Percentiles rank a stretch among this genome's conserved stretches.
Conservation (phyloP, 495 filamentous ascomycete species). For the Hypoxylon trugodes region DNA sequence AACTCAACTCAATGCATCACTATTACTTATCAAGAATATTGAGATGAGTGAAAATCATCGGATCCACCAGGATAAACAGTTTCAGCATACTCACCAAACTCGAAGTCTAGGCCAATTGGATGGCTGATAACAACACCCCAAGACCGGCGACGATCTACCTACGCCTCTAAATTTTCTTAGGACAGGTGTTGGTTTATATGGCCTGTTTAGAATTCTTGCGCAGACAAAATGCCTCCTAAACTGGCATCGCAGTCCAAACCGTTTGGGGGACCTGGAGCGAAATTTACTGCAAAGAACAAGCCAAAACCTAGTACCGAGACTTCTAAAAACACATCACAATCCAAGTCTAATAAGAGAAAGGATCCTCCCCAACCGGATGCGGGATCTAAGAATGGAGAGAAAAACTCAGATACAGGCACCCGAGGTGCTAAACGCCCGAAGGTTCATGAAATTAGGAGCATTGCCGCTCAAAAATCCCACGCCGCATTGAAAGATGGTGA, state of each 20-base stretch:
- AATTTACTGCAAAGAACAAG: slow-evolving; percentile 8
- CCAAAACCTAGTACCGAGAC: not conserved
- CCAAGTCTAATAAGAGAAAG: slow-evolving; percentile 39
- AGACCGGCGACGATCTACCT: not conserved
- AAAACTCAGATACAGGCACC: slow-evolving; percentile 54
- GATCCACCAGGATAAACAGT: too few relatives aligned
- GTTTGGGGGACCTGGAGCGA: not conserved
- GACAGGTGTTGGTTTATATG: not conserved
- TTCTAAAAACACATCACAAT: slow-evolving; percentile 9
- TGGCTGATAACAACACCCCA: too few relatives aligned
- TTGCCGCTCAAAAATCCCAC: slow-evolving; percentile 75
- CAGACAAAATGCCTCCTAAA: slow-evolving; percentile 37
- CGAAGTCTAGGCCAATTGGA: too few relatives aligned
- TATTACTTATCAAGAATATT: not conserved
- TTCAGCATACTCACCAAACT: too few relatives aligned
- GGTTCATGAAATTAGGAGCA: slow-evolving; percentile 71
- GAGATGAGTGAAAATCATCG: too few relatives aligned
- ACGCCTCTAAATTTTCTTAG: not conserved
- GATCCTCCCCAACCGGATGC: slow-evolving; percentile 24
- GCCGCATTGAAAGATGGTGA: slow-evolving; percentile 79
- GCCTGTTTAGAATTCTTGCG: not conserved
- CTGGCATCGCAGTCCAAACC: slow-evolving; percentile 19
- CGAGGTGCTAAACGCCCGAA: slow-evolving; percentile 64
- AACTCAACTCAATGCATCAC: not conserved
- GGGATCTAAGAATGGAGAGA: slow-evolving; percentile 21